Base-by-base conservation (phyloP, 176 grass and related monocot species). In the Hsuehochloa calcarea region DNA sequence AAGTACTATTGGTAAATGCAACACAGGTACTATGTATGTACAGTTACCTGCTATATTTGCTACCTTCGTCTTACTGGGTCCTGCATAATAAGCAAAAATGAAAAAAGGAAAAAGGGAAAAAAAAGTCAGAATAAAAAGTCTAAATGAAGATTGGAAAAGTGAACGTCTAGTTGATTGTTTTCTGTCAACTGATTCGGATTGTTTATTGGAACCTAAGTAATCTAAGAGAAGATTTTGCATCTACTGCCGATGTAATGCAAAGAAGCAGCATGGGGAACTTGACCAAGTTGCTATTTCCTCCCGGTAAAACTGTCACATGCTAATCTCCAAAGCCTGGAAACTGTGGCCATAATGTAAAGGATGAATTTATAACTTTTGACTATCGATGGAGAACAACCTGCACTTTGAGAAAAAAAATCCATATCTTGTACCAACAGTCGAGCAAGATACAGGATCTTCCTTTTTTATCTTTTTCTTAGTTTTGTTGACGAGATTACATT, bases 1-100 rank as follows among this genome's bases (percentile, higher is more conserved):
- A 50, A 6, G 7, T 60, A 60, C 19, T 59, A 61, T 60, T 26
- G 17, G 1, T 40, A 71, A 49, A 45, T 10, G 41, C 38, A 26
- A 20, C 84, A 34, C 0, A 19, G 4, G 25, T 58, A 71, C 39
- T 74, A 44, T 8, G 43, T 0, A 70, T 78, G 20, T 37, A 12
- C 11, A 47, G 20, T 45, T 82, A 82, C 85, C 85, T 87, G 20
- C 13, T 68, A 60, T 68, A 6, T 0, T 0, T 31, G 0, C 0
- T 54, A 0, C 1, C 0, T 0, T 16, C 0, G 0, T 44, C 0
- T 1, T 6, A 0, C 0, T 46, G 4, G 25, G 22, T 14, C 27
- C 85, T 87, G 70, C 78, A 87, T 6, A 58, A 39, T 14, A 47
- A 68, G 12, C 12, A 51, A 41, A 46, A 27, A 52, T 41, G 10